phyloP scores from a whole-genome alignment of 345 rosid species.

The Eucalyptus cloeziana region DNA sequence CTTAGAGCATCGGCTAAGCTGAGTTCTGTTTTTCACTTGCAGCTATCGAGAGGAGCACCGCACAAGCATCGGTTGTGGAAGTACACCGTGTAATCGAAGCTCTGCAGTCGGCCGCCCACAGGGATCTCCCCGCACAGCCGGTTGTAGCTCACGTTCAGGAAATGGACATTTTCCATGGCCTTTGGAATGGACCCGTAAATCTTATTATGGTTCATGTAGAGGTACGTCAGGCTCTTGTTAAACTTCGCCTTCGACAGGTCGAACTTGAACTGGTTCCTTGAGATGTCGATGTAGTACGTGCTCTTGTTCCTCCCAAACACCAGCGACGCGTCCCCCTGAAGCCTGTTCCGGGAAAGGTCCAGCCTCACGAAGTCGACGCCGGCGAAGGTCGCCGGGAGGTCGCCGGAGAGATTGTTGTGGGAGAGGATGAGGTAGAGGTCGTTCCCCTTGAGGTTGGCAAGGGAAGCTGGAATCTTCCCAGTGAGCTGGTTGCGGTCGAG shows the following conservation, averaged over 20 bases:
- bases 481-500: background rate
- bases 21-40: background rate
- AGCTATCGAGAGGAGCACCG: conserved; percentile 47
- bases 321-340: background rate
- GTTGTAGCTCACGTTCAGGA: background rate
- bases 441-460: background rate
- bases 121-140: conserved; percentile 2
- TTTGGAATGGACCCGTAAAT: background rate
- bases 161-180: background rate
- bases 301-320: background rate
- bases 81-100: conserved; percentile 28
- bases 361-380: background rate
- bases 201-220: background rate
- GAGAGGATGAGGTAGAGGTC: background rate
- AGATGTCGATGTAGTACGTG: background rate
- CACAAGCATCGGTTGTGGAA: conserved; percentile 72
- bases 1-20: background rate
- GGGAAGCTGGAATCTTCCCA: background rate
- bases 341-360: conserved; percentile 2
- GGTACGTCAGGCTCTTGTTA: background rate
- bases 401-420: conserved; percentile 2
- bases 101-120: background rate
- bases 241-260: background rate
- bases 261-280: background rate
- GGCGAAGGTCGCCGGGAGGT: background rate